Percentiles rank a stretch among this genome's conserved stretches.
phyloP scores from a whole-genome alignment of 768 basidiomycete genomes.

The Amanita jacksonii region DNA sequence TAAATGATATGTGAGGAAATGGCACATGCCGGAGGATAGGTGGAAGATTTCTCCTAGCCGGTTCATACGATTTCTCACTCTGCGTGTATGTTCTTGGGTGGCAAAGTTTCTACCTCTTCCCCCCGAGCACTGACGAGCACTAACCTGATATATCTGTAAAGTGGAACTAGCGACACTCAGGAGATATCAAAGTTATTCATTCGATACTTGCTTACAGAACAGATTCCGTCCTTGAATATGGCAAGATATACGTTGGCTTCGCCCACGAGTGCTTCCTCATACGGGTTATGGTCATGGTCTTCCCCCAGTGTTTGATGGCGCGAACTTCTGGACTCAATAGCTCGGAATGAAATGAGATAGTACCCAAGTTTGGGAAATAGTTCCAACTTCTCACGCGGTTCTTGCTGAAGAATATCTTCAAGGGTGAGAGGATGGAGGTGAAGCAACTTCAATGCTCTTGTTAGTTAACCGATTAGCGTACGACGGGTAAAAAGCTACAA shows the following conservation, averaged over 20 bases:
- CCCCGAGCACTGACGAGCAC: conserved; percentile 4
- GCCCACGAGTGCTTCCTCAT: conserved; percentile 42
- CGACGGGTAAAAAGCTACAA: conserved; percentile 10
- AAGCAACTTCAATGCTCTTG: conserved; percentile 50
- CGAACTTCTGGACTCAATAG: conserved; percentile 52
- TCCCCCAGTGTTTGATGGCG: conserved; percentile 28
- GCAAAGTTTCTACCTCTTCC: conserved; percentile 4
- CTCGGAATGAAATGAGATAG: conserved; percentile 83
- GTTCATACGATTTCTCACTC: conserved; percentile 63
- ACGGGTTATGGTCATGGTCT: conserved; percentile 17
- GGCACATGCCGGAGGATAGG: conserved; percentile 59
- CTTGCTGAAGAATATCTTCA: conserved; percentile 88
- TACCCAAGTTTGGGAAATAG: conserved; percentile 83
- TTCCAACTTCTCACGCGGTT: conserved; percentile 88
- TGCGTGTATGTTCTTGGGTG: conserved; percentile 58
- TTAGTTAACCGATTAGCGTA: background rate
- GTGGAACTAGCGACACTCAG: conserved; percentile 54
- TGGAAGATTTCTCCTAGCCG: conserved; percentile 50
- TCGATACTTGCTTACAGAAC: conserved; percentile 38
- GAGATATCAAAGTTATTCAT: conserved; percentile 1
- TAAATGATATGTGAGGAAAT: background rate
- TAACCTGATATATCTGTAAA: conserved; percentile 73
- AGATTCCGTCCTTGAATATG: conserved; percentile 84
- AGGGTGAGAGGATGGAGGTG: conserved; percentile 88
- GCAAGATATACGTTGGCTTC: conserved; percentile 85